Evolutionary conservation across 2,329 filamentous ascomycete genomes (phyloP).

Genomic region (Penicillium sp.): DNA sequence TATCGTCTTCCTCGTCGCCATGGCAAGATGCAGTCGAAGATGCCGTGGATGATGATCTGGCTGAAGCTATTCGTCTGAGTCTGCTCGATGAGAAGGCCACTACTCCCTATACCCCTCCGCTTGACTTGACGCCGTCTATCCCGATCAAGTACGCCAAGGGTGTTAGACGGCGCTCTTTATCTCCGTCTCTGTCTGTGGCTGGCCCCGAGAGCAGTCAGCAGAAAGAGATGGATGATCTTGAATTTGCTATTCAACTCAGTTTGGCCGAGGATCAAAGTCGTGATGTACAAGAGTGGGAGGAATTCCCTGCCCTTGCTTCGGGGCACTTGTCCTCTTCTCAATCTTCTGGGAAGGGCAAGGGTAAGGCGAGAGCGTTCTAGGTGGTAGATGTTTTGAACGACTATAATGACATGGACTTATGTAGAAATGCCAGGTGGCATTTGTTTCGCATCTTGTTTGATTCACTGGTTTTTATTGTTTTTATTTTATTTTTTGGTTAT

Average conservation of each 20-base stretch:
- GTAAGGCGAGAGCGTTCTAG: slow-evolving; percentile 33
- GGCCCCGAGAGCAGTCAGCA: slow-evolving; percentile 39
- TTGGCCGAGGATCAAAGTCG: slow-evolving; percentile 59
- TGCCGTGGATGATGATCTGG: slow-evolving; percentile 56
- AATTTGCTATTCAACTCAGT: slow-evolving; percentile 63
- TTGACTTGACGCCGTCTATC: slow-evolving; percentile 27
- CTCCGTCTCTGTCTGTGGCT: slow-evolving; percentile 18
- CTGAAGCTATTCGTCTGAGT: slow-evolving; percentile 61
- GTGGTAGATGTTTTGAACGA: neutral
- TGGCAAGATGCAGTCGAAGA: slow-evolving; percentile 45
- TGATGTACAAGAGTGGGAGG: slow-evolving; percentile 28
- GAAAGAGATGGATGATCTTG: slow-evolving; percentile 57
- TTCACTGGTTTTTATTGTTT: neutral
- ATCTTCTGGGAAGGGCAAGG: slow-evolving; percentile 32
- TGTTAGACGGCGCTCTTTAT: slow-evolving; percentile 7
- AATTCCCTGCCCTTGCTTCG: slow-evolving; percentile 31
- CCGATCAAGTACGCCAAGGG: slow-evolving; percentile 39
- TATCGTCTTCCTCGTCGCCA: slow-evolving; percentile 39
- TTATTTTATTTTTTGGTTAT: neutral
- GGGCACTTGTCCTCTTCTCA: slow-evolving; percentile 19
- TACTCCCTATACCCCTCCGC: slow-evolving; percentile 2
- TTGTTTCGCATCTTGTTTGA: neutral
- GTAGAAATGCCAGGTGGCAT: neutral
- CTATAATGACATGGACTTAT: neutral
- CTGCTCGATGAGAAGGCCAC: slow-evolving; percentile 38